Evolutionary conservation across 2,329 filamentous ascomycete genomes (phyloP).

Genomic region (Corinectria fuckeliana): DNA sequence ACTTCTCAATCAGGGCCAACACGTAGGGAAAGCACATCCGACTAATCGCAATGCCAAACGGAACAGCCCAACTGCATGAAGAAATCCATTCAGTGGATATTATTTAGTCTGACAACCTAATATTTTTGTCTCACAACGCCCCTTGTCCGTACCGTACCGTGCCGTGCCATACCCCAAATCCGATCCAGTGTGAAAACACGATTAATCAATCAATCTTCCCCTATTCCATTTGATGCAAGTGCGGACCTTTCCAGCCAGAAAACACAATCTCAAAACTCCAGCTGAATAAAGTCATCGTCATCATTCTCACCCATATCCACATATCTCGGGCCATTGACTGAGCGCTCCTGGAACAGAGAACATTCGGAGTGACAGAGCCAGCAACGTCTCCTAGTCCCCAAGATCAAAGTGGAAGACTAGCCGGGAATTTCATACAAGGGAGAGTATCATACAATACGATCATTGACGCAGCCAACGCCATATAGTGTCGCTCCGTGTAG

Average conservation of each 20-base stretch:
- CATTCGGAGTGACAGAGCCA: constrained; percentile 4
- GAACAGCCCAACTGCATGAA: constrained; percentile 22
- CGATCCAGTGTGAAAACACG: constrained; percentile 23
- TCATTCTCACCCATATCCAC: constrained; percentile 27
- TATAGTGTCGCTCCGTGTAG: neutral
- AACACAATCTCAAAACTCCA: constrained; percentile 40
- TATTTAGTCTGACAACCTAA: constrained; percentile 35
- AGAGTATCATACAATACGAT: constrained; percentile 33
- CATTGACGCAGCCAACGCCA: constrained; percentile 6
- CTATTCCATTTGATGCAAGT: constrained; percentile 24
- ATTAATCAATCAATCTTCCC: constrained; percentile 23
- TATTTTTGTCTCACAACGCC: constrained; percentile 35
- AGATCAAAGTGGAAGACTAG: neutral
- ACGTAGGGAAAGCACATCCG: neutral
- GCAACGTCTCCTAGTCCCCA: neutral
- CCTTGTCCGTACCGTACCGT: constrained; percentile 18
- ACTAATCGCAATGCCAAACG: neutral
- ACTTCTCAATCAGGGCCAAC: neutral
- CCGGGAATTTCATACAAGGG: constrained; percentile 8
- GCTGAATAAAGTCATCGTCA: constrained; percentile 30
- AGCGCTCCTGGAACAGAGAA: constrained; percentile 3
- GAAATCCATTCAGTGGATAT: constrained; percentile 25
- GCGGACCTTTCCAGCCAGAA: constrained; percentile 30
- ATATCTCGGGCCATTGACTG: neutral
- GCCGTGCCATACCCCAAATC: constrained; percentile 28